phyloP scores from a whole-genome alignment of 192 early-diverging fungal species.

The Gonapodya prolifera region DNA sequence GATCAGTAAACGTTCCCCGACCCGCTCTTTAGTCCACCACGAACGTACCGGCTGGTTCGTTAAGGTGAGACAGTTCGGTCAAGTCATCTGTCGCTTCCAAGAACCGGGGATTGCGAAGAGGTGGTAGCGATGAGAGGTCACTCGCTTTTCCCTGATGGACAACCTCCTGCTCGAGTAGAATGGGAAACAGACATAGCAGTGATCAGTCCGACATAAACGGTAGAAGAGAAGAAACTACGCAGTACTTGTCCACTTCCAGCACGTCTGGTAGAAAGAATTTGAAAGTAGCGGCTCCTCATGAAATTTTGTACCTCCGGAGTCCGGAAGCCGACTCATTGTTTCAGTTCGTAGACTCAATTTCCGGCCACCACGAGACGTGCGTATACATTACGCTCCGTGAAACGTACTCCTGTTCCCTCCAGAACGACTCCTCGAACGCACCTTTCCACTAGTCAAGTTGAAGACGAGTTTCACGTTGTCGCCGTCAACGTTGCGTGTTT shows the following conservation, averaged over 20 bases:
- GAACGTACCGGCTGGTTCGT: constrained; percentile 65
- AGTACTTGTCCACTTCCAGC: neutral
- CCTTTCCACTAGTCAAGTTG: too few relatives aligned
- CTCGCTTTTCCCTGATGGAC: neutral
- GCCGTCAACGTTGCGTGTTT: too few relatives aligned
- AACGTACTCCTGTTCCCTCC: too few relatives aligned
- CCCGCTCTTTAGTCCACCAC: neutral
- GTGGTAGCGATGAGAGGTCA: constrained; percentile 41
- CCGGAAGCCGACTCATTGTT: too few relatives aligned
- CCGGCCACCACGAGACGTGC: too few relatives aligned
- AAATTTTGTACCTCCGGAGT: too few relatives aligned
- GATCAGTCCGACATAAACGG: too few relatives aligned
- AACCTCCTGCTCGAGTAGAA: neutral
- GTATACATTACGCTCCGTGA: too few relatives aligned
- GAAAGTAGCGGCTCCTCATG: too few relatives aligned
- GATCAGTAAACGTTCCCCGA: neutral
- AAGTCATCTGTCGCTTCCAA: constrained; percentile 82
- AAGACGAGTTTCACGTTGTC: neutral
- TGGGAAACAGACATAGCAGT: neutral
- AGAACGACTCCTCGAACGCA: too few relatives aligned
- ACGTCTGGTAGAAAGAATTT: neutral
- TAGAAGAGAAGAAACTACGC: too few relatives aligned
- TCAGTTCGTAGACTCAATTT: too few relatives aligned
- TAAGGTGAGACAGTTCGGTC: constrained; percentile 87
- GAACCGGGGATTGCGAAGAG: constrained; percentile 83